Conservation (phyloP, 306 rosid genomes). For the Canavalia ensiformis region DNA sequence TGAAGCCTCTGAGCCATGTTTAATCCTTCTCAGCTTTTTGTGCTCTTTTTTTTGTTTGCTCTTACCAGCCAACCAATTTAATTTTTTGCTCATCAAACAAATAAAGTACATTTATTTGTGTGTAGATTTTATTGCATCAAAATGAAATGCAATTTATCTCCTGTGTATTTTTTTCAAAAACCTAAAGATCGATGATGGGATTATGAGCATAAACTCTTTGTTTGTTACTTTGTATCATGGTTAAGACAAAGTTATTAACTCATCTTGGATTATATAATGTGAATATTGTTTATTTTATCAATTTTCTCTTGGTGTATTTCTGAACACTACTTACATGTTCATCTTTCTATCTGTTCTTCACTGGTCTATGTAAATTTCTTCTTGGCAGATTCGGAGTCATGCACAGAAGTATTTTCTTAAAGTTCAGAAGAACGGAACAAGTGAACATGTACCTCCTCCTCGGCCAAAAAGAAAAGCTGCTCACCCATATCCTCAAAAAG, state of each 20-base stretch:
- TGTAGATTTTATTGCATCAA: neutral
- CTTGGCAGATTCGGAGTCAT: conserved; percentile 90
- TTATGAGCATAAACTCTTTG: neutral
- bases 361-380: neutral
- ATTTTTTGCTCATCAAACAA: neutral
- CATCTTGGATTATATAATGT: conserved; percentile 22
- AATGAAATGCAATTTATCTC: conserved; percentile 19
- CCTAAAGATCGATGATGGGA: neutral
- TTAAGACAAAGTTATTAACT: conserved; percentile 3
- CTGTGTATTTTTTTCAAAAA: neutral
- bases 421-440: conserved; percentile 91
- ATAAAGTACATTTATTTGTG: neutral
- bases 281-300: conserved; percentile 32
- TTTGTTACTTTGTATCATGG: conserved; percentile 22
- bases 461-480: conserved; percentile 95
- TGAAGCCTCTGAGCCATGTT: neutral
- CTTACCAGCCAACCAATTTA: neutral
- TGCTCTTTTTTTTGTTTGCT: neutral
- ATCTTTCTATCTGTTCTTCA: neutral
- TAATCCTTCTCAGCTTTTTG: neutral
- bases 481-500: conserved; percentile 98
- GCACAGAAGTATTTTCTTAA: conserved; percentile 96
- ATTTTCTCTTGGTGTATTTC: conserved; percentile 17
- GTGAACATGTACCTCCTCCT: conserved; percentile 97
- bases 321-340: neutral